Evolutionary conservation across 176 grass and related monocot genomes (phyloP), one percentile per base, ranked within the genome.

Genomic region (Aegilops longissima): DNA sequence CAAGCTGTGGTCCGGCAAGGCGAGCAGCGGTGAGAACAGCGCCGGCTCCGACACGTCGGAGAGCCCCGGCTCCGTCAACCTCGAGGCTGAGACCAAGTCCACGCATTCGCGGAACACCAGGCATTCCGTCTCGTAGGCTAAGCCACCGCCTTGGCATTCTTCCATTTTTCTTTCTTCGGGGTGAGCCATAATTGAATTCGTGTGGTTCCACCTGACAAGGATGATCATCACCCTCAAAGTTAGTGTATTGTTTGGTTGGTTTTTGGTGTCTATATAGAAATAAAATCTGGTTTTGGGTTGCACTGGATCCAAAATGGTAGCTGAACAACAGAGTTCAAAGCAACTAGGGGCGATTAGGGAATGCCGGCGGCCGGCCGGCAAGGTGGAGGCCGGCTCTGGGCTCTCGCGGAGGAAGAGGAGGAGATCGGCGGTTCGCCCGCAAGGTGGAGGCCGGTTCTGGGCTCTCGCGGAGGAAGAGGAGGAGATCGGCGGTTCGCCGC

Each of bases 1-100:
- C 79, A 99, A 99, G 90, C 87, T 96, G 73, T 99, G 94, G 97
- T 94, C 94, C 18, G 77, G 90, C 70, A 99, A 93, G 80, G 85
- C 62, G 4, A 90, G 90, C 45, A 80, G 58, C n/a, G 86, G 87
- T 13, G 96, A 51, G 45, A 68, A 96, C 76, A 96, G 91, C 82
- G 96, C 89, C 77, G 89, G 92, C 73, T 96, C 92, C 0, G 94
- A 99, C 88, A 94, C 94, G 66, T 99, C 97, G 20, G 97, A 93
- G 72, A 99, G 97, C 76, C 97, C 94, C 12, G 94, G 92, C 47
- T 98, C 94, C 5, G 72, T 87, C 30, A 96, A 92, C 80, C 85
- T 68, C 7, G 97, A 96, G 12, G 47, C 47, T 1, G 97, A 99
- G 14, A 81, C 97, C 21, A 99, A 91, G 87, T 99, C 97, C 8